Conservation (phyloP, 1,284 basidiomycete genomes). For the Malassezia furfur region DNA sequence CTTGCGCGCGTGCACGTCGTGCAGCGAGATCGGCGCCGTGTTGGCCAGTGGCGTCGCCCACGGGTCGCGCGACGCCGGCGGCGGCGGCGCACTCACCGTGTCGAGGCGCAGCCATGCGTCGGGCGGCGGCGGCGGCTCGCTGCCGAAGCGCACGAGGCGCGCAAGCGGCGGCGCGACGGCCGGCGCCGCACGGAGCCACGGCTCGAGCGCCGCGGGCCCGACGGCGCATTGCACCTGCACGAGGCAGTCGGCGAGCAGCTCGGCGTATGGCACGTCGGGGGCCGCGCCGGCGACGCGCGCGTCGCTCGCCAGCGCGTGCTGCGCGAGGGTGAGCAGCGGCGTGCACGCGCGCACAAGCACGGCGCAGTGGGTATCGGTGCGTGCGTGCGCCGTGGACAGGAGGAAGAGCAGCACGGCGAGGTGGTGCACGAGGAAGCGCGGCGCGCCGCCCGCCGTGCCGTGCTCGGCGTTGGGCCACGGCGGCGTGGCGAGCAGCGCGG, state of each 20-base stretch:
- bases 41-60: neutral
- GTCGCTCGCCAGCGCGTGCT: neutral
- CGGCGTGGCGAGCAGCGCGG: neutral
- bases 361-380: no score
- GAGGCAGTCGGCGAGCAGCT: neutral
- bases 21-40: neutral
- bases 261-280: neutral
- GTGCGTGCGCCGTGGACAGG: neutral
- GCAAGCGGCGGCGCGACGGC: neutral
- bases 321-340: neutral
- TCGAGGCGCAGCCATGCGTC: conserved; percentile 5
- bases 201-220: neutral
- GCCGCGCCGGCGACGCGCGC: neutral
- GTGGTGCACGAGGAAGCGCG: neutral
- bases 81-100: neutral
- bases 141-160: neutral
- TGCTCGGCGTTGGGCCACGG: no score
- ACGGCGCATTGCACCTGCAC: neutral
- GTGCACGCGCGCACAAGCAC: no score
- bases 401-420: neutral
- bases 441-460: neutral
- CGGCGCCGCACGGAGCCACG: conserved; percentile 1
- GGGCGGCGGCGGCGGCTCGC: neutral
- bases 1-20: neutral
- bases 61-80: conserved; percentile 2